phyloP scores from a whole-genome alignment of 495 filamentous ascomycete genomes.

The Penicillium bovifimosum region DNA sequence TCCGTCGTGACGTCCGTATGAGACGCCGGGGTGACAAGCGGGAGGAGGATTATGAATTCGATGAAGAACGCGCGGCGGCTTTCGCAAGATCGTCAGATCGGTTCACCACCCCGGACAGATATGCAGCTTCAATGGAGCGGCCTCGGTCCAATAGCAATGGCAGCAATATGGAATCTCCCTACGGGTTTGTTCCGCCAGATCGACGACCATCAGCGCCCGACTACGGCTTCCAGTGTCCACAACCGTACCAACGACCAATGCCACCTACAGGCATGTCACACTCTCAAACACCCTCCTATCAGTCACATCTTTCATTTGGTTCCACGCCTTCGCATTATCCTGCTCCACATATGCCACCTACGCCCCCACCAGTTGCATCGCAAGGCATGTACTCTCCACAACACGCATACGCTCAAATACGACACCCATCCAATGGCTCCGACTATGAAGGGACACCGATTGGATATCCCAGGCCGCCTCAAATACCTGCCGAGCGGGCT shows the following conservation, averaged over 20 bases:
- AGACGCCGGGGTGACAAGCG: slow-evolving; percentile 75
- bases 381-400: slow-evolving; percentile 43
- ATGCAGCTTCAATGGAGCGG: slow-evolving; percentile 45
- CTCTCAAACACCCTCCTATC: slow-evolving; percentile 26
- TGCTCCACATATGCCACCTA: slow-evolving; percentile 43
- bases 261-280: slow-evolving; percentile 32
- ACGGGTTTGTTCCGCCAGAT: slow-evolving; percentile 25
- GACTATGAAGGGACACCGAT: slow-evolving; percentile 33
- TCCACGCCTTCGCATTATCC: slow-evolving; percentile 38
- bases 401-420: slow-evolving; percentile 35
- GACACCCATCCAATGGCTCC: slow-evolving; percentile 30
- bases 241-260: slow-evolving; percentile 30
- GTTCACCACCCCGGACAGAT: slow-evolving; percentile 49
- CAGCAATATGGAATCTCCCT: slow-evolving; percentile 50
- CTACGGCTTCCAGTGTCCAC: slow-evolving; percentile 41
- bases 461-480: slow-evolving; percentile 29
- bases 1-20: slow-evolving; percentile 96
- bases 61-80: slow-evolving; percentile 53
- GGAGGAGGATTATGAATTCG: slow-evolving; percentile 57
- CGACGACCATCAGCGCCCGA: slow-evolving; percentile 54
- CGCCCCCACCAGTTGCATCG: slow-evolving; percentile 41
- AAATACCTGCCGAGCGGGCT: slow-evolving; percentile 17
- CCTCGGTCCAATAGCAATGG: slow-evolving; percentile 68
- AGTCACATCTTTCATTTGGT: slow-evolving; percentile 41
- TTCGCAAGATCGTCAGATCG: slow-evolving; percentile 56